These are phyloP conservation scores for Salix dunnii DNA, from an alignment of 345 rosid species.

Conservation along the genomic window DNA sequence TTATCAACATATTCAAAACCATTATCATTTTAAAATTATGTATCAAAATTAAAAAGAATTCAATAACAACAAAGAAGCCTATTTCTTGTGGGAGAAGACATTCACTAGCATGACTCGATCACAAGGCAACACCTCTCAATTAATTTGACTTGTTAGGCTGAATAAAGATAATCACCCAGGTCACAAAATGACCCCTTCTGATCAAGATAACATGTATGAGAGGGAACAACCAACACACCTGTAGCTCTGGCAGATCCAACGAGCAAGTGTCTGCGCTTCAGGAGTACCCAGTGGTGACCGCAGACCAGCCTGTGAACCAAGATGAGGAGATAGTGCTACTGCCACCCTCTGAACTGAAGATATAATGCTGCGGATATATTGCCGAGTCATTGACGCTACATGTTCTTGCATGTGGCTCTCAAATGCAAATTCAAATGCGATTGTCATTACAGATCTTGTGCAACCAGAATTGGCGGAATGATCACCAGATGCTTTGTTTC, in stretches of 20 bases:
- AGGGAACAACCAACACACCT: constrained; percentile 31
- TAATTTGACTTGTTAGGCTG: neutral
- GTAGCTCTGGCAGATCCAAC: constrained; percentile 91
- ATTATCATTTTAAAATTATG: neutral
- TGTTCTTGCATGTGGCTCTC: constrained; percentile 97
- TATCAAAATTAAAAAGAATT: neutral
- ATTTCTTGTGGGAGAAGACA: neutral
- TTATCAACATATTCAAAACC: neutral
- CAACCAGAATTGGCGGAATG: constrained; percentile 53
- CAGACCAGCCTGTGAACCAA: constrained; percentile 78
- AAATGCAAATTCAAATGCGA: constrained; percentile 86
- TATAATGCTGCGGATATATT: constrained; percentile 83
- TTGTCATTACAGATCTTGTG: constrained; percentile 90
- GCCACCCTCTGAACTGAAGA: constrained; percentile 96
- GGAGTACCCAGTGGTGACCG: constrained; percentile 86
- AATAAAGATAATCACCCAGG: neutral
- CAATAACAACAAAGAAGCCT: neutral
- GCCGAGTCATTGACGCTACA: constrained; percentile 88
- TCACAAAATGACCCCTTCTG: neutral
- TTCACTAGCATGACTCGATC: neutral
- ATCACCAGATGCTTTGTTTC: constrained; percentile 57
- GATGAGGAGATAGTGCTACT: constrained; percentile 82
- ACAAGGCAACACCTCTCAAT: neutral
- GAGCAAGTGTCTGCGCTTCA: constrained; percentile 95
- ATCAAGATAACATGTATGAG: neutral